phyloP scores from a whole-genome alignment of 1,139 yeast genomes.

The Hansenula sp. region DNA sequence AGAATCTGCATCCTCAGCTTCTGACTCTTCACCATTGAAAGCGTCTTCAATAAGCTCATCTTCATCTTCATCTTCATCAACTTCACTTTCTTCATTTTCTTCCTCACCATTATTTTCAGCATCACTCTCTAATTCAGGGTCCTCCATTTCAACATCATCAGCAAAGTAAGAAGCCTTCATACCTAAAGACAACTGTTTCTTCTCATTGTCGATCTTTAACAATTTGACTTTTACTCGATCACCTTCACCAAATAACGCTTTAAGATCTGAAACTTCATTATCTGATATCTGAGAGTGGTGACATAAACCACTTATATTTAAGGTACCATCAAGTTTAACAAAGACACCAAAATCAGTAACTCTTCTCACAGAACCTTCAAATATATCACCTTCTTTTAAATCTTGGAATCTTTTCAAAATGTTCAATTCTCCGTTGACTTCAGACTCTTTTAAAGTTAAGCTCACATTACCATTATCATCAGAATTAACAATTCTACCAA shows the following conservation, averaged over 20 bases:
- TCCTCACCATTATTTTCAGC: constrained; percentile 28
- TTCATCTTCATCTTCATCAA: constrained; percentile 24
- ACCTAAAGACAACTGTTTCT: constrained; percentile 79
- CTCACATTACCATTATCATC: constrained; percentile 62
- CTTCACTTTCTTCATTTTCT: constrained; percentile 10
- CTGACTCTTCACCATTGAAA: constrained; percentile 10
- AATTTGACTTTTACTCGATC: constrained; percentile 86
- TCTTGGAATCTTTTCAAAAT: constrained; percentile 58
- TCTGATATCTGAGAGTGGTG: constrained; percentile 87
- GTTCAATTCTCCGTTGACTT: constrained; percentile 64
- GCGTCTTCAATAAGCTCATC: constrained; percentile 22
- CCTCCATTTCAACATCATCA: constrained; percentile 32
- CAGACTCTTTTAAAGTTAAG: constrained; percentile 79
- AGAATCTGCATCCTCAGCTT: constrained; percentile 14
- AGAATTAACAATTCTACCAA: constrained; percentile 66
- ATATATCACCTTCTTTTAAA: constrained; percentile 61
- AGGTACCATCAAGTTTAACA: constrained; percentile 71
- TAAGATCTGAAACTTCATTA: constrained; percentile 42
- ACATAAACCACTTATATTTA: constrained; percentile 78
- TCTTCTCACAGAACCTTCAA: constrained; percentile 74
- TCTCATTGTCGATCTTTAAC: constrained; percentile 54
- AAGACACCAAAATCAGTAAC: constrained; percentile 91
- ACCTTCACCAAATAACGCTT: constrained; percentile 74
- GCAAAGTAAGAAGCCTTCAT: constrained; percentile 91
- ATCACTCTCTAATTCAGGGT: constrained; percentile 27